Conservation (phyloP, 2,329 filamentous ascomycete genomes). For the Sclerotinia sclerotiorum region DNA sequence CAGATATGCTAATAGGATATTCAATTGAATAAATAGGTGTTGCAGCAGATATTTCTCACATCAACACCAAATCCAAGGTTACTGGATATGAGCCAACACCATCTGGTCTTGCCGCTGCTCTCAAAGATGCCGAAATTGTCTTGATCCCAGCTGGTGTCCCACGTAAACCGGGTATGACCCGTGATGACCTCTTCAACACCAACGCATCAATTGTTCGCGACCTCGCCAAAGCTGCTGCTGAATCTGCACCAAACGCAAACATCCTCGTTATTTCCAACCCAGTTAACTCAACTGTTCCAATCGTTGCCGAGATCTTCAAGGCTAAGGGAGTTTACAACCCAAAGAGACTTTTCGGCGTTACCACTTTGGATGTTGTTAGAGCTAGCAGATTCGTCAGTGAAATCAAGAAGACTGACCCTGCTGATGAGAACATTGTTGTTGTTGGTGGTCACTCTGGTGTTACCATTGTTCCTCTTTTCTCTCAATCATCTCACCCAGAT, state of each 20-base stretch:
- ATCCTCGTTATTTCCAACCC: conserved; percentile 98
- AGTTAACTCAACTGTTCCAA: conserved; percentile 98
- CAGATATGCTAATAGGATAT: neutral
- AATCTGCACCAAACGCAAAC: conserved; percentile 88
- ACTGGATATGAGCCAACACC: conserved; percentile 85
- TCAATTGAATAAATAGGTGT: conserved; percentile 73
- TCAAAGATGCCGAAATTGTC: conserved; percentile 92
- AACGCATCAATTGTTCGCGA: conserved; percentile 98
- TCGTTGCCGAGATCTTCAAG: conserved; percentile 96
- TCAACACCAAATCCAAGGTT: conserved; percentile 85
- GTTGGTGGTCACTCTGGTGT: conserved; percentile 96
- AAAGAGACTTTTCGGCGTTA: conserved; percentile 96
- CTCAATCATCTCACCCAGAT: conserved; percentile 83
- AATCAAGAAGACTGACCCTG: conserved; percentile 86
- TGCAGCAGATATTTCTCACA: conserved; percentile 93
- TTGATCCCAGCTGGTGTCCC: conserved; percentile 98
- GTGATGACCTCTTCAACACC: conserved; percentile 99
- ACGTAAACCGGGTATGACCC: conserved; percentile 99
- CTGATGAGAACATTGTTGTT: conserved; percentile 91
- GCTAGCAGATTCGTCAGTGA: conserved; percentile 96
- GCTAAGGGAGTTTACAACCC: conserved; percentile 88
- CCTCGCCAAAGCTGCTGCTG: conserved; percentile 82
- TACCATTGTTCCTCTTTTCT: conserved; percentile 97
- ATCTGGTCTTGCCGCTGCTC: conserved; percentile 79
- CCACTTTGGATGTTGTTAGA: conserved; percentile 96